Conservation (phyloP, 1,139 yeast species). For the Sugiyamaella paludigena region DNA sequence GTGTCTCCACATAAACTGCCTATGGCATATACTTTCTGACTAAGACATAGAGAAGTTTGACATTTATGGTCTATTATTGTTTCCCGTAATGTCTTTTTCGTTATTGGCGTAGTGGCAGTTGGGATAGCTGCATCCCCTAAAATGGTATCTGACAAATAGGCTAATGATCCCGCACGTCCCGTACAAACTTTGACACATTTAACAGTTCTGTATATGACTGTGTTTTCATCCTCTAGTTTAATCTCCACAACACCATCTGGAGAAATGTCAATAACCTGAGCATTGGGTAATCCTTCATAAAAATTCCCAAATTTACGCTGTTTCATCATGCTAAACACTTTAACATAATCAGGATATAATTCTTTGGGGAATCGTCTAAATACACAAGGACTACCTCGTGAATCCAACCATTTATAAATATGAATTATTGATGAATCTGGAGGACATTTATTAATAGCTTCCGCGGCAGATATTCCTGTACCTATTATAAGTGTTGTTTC, state of each 20-base stretch:
- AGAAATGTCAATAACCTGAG: conserved; percentile 24
- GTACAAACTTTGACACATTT: conserved; percentile 28
- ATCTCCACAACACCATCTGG: conserved; percentile 26
- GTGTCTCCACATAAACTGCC: conserved; percentile 39
- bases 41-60: conserved; percentile 15
- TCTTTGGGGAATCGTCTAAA: conserved; percentile 34
- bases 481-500: conserved; percentile 33
- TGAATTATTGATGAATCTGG: conserved; percentile 26
- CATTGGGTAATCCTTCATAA: conserved; percentile 36
- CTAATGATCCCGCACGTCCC: conserved; percentile 34
- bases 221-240: conserved; percentile 21
- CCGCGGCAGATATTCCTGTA: conserved; percentile 40
- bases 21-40: conserved; percentile 28
- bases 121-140: neutral
- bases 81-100: conserved; percentile 13
- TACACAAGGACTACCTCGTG: conserved; percentile 28
- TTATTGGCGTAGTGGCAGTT: conserved; percentile 1
- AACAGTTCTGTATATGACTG: conserved; percentile 17
- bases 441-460: conserved; percentile 28
- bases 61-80: neutral
- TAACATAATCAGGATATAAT: conserved; percentile 37
- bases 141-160: conserved; percentile 19
- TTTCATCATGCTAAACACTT: conserved; percentile 32
- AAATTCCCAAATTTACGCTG: conserved; percentile 1
- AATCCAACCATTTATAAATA: conserved; percentile 33